phyloP scores from a whole-genome alignment of 2,329 filamentous ascomycete species.

The Trichothecium roseum region DNA sequence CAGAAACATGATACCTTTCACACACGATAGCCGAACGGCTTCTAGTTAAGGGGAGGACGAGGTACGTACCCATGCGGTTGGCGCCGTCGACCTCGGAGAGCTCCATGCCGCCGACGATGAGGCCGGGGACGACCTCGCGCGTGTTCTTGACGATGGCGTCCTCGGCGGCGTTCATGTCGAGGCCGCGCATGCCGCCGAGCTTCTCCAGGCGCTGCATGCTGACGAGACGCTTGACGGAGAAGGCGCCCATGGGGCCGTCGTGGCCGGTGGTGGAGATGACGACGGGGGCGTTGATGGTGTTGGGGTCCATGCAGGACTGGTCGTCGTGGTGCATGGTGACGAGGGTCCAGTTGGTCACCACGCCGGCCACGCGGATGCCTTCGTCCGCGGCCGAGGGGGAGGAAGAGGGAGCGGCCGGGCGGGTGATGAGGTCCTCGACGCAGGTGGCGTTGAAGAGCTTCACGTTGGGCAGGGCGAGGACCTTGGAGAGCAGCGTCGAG shows the following conservation, averaged over 20 bases:
- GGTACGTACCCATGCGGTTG: conserved; percentile 65
- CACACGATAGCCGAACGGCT: too few species aligned
- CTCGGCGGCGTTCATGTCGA: conserved; percentile 87
- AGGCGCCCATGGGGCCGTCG: conserved; percentile 83
- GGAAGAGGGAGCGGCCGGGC: conserved; percentile 46
- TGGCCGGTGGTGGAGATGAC: conserved; percentile 87
- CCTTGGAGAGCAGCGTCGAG: conserved; percentile 73
- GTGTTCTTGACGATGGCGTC: conserved; percentile 91
- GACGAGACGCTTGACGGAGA: conserved; percentile 82
- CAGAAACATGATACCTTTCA: too few species aligned
- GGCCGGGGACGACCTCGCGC: conserved; percentile 74
- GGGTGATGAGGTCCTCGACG: conserved; percentile 88
- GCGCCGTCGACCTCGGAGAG: conserved; percentile 82
- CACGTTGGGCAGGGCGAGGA: conserved; percentile 77
- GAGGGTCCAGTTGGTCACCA: conserved; percentile 93
- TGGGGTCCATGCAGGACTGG: conserved; percentile 93
- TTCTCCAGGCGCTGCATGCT: conserved; percentile 76
- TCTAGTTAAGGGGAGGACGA: too few species aligned
- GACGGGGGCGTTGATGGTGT: conserved; percentile 88
- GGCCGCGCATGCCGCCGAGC: conserved; percentile 82
- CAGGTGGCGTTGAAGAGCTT: conserved; percentile 95
- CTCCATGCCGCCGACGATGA: conserved; percentile 95
- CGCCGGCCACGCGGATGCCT: conserved; percentile 65
- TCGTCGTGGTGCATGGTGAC: conserved; percentile 81
- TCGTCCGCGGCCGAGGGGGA: conserved; percentile 30